Base-by-base conservation (phyloP, 2,329 filamentous ascomycete genomes). In the Colletotrichum sp. region DNA sequence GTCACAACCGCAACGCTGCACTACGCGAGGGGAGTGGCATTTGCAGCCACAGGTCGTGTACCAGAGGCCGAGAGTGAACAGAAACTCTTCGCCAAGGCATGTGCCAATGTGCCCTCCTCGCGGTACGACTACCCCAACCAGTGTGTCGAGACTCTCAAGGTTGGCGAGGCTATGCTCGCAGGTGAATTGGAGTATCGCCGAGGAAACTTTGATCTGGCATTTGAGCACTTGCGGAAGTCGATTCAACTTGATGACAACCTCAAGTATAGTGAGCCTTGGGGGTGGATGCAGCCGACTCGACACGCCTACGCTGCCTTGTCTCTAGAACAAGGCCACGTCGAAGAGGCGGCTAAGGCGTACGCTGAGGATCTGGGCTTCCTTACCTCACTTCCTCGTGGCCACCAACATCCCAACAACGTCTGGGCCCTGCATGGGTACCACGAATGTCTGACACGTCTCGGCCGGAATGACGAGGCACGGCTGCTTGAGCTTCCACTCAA, bases 341-440 rank as follows among this genome's bases (percentile, higher is more conserved):
- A 90, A 38, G 85, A 93, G 63, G 92, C 92, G 0, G 83, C 87
- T 4, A 85, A 80, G 2, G 88, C 91, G 1, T 94, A 94, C 77
- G 85, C 83, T 18, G 91, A 90, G 2, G 92, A 94, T 79, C 81
- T 94, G 16, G 93, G 92, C 0, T 79, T 92, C 15, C 87, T 90
- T 69, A 84, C 87, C 16, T 89, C 88, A 2, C 82, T 95, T 3
- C 92, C 93, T 0, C 87, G 94, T 24, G 90, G 93, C 2, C 86
- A 91, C 65, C 90, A 91, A 77, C 94, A 95, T 82, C 92, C 90
- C 8, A 93, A 93, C 65, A 96, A 96, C 78, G 90, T 95, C 0
- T 96, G 94, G 94, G 90, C 93, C 5, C 82, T 96, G 77, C 92
- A 94, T 78, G 94, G 94, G 0, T 93, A 92, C 78, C 89, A 94